A percentile compares a stretch with the other conserved stretches of the same genome.
These are phyloP conservation scores for Cystobasidium pallidum DNA, from an alignment of 1,284 basidiomycete species.

Conservation along the genomic window DNA sequence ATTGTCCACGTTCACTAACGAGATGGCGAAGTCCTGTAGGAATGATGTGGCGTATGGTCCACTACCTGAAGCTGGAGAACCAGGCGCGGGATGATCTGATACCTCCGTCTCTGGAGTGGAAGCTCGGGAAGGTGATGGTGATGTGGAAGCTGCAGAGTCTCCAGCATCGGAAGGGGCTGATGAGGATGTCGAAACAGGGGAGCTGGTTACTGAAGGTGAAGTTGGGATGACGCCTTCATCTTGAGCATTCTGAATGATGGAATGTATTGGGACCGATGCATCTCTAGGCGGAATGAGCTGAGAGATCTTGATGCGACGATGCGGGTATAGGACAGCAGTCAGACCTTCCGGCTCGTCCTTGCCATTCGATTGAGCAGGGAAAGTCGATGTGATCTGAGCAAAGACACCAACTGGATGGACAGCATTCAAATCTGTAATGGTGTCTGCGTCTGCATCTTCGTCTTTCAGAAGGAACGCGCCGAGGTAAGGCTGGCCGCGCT, in stretches of 20 bases:
- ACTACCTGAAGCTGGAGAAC: conserved; percentile 12
- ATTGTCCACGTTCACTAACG: conserved; percentile 88
- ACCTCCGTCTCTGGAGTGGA: conserved; percentile 26
- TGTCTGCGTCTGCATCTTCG: conserved; percentile 87
- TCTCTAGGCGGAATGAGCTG: conserved; percentile 64
- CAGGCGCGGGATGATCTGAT: conserved; percentile 14
- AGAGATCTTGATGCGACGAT: conserved; percentile 87
- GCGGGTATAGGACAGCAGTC: conserved; percentile 93
- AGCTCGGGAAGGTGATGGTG: background rate
- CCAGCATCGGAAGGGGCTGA: conserved; percentile 7
- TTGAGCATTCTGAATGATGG: conserved; percentile 45
- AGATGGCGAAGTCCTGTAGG: conserved; percentile 85
- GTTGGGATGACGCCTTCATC: conserved; percentile 44
- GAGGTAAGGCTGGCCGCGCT: conserved; percentile 94
- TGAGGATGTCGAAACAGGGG: background rate
- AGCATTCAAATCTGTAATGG: conserved; percentile 63
- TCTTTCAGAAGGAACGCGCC: conserved; percentile 98
- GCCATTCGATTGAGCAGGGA: conserved; percentile 64
- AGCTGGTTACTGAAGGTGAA: background rate
- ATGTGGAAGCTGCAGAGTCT: conserved; percentile 13
- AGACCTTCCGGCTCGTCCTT: conserved; percentile 65
- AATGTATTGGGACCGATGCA: conserved; percentile 49
- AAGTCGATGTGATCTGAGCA: conserved; percentile 95
- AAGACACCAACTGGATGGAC: conserved; percentile 96
- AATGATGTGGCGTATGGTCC: conserved; percentile 82